These are phyloP conservation scores for Saccharomyces hybrid DNA, from an alignment of 1,139 yeast genomes.

Conservation along the genomic window DNA sequence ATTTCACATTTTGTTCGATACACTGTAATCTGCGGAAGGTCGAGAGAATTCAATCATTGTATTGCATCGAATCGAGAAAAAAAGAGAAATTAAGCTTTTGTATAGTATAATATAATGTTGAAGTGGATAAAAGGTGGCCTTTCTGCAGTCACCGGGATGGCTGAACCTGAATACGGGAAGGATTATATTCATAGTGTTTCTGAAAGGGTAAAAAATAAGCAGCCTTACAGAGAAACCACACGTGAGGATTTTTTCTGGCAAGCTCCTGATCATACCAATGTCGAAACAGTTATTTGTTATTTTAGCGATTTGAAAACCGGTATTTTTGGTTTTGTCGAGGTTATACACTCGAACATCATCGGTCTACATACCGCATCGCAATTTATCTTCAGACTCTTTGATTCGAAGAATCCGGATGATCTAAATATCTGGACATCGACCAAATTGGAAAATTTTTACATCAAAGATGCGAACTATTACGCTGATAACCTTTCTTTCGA, in stretches of 20 bases:
- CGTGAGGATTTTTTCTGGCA: constrained; percentile 67
- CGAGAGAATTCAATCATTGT: background rate
- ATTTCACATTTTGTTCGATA: background rate
- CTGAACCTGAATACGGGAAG: constrained; percentile 93
- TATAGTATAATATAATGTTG: constrained; percentile 39
- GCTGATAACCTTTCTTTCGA: constrained; percentile 65
- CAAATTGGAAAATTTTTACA: constrained; percentile 69
- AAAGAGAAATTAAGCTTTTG: background rate
- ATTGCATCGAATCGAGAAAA: background rate
- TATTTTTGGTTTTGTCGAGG: constrained; percentile 80
- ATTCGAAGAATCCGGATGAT: constrained; percentile 30
- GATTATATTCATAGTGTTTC: constrained; percentile 86
- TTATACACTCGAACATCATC: constrained; percentile 86
- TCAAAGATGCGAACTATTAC: constrained; percentile 71
- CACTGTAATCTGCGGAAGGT: background rate
- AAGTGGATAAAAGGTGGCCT: constrained; percentile 84
- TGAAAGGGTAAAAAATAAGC: constrained; percentile 47
- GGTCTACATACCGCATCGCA: constrained; percentile 93
- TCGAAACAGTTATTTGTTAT: constrained; percentile 91
- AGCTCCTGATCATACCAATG: constrained; percentile 74
- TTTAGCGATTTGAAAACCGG: constrained; percentile 59
- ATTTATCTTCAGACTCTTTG: constrained; percentile 77
- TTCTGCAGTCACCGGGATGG: constrained; percentile 91
- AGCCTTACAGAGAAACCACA: constrained; percentile 50
- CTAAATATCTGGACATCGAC: constrained; percentile 76